A percentile compares a stretch with the other conserved stretches of the same genome.
These are phyloP conservation scores for Sphaerulina populicola DNA, from an alignment of 2,329 filamentous ascomycete genomes.

Conservation along the genomic window DNA sequence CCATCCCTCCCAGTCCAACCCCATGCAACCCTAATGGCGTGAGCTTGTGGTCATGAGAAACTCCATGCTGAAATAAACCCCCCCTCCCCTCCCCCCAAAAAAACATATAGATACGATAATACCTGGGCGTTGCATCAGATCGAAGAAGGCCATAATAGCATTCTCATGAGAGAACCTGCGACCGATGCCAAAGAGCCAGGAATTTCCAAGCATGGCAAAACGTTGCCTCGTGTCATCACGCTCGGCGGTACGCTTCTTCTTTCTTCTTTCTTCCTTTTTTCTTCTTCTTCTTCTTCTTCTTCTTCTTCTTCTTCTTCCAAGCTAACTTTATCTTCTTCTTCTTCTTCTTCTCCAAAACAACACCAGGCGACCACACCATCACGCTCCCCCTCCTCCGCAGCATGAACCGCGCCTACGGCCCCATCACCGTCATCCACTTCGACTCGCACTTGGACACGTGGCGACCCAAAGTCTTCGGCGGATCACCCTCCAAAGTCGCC, in stretches of 20 bases:
- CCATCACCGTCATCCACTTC: slow-evolving; percentile 55
- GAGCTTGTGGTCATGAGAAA: no score
- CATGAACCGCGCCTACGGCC: slow-evolving; percentile 45
- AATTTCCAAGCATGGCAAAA: slow-evolving; percentile 63
- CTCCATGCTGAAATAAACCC: no score
- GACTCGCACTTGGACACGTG: slow-evolving; percentile 54
- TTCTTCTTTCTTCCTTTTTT: background rate
- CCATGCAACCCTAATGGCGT: no score
- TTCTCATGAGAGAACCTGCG: slow-evolving; percentile 61
- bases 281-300: no score
- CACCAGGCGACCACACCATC: slow-evolving; percentile 52
- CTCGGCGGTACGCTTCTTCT: slow-evolving; percentile 38
- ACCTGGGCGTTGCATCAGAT: slow-evolving; percentile 74
- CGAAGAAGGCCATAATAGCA: slow-evolving; percentile 70
- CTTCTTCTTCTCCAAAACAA: no score
- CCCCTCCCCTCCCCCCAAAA: no score
- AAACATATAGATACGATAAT: slow-evolving; percentile 62
- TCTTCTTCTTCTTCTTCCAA: no score
- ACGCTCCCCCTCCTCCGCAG: slow-evolving; percentile 48
- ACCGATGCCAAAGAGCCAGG: slow-evolving; percentile 61
- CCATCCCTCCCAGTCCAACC: no score
- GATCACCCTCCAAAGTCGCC: slow-evolving; percentile 65
- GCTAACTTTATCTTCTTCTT: background rate
- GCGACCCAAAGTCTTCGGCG: slow-evolving; percentile 80
- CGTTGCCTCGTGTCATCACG: slow-evolving; percentile 72